Conservation (phyloP, 805 yeast species). For the Hanseniaspora pseudoguilliermondii region DNA sequence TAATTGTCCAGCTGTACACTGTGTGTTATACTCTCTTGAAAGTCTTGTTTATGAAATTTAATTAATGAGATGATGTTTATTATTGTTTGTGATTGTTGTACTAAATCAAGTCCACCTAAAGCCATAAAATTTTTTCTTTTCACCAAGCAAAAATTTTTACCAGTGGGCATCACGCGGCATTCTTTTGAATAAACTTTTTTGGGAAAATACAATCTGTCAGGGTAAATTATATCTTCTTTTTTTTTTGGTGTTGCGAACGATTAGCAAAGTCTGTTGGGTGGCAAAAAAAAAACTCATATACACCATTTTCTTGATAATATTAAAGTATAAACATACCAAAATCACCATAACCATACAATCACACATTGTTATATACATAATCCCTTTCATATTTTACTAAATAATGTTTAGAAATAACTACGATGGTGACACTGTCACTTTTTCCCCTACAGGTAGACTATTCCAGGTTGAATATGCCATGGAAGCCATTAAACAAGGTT, state of each 20-base stretch:
- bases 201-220: not conserved
- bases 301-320: not conserved
- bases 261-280: not conserved
- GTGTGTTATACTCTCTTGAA: too few species aligned
- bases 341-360: not conserved
- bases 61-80: too few species aligned
- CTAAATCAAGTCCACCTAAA: too few species aligned
- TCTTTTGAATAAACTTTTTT: too few species aligned
- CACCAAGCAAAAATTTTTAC: too few species aligned
- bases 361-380: not conserved
- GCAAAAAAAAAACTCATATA: not conserved
- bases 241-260: not conserved
- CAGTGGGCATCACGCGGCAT: too few species aligned
- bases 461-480: constrained; percentile 96
- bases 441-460: constrained; percentile 95
- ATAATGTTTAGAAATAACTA: constrained; percentile 86
- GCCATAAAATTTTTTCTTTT: too few species aligned
- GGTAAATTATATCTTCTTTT: not conserved
- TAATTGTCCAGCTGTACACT: too few species aligned
- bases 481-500: constrained; percentile 96
- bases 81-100: too few species aligned
- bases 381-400: not conserved
- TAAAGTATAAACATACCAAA: not conserved
- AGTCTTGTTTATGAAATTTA: too few species aligned
- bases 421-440: constrained; percentile 96